Evolutionary conservation across 2,329 filamentous ascomycete genomes (phyloP).

Genomic region (Fusarium duplospermum): DNA sequence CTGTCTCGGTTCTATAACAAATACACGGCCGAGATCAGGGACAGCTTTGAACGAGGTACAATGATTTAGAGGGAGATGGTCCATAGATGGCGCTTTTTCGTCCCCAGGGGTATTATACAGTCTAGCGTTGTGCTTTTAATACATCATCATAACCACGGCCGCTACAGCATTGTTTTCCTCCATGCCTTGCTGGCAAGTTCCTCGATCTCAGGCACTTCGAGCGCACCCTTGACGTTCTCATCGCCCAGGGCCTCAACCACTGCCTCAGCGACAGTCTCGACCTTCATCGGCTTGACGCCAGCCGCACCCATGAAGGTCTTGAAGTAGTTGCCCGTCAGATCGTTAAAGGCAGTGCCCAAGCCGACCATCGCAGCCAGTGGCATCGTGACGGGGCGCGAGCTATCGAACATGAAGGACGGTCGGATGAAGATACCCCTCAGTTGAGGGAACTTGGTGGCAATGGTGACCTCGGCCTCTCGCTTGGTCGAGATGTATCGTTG

Average conservation of each 20-base stretch:
- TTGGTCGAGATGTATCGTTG: slow-evolving; percentile 90
- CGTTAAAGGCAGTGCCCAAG: slow-evolving; percentile 81
- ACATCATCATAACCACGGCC: slow-evolving; percentile 9
- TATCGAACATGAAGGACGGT: slow-evolving; percentile 90
- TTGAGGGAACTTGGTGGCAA: slow-evolving; percentile 76
- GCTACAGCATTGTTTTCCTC: slow-evolving; percentile 89
- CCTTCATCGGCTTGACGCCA: slow-evolving; percentile 87
- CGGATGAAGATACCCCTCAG: slow-evolving; percentile 87
- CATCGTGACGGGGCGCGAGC: slow-evolving; percentile 82
- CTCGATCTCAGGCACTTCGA: slow-evolving; percentile 85
- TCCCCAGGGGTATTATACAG: slow-evolving; percentile 47
- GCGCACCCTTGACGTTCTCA: slow-evolving; percentile 75
- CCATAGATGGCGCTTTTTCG: slow-evolving; percentile 26
- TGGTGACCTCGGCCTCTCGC: slow-evolving; percentile 84
- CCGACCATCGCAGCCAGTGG: slow-evolving; percentile 84
- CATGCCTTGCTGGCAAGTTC: slow-evolving; percentile 83
- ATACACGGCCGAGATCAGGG: slow-evolving; percentile 95
- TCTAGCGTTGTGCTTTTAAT: slow-evolving; percentile 45
- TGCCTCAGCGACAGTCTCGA: slow-evolving; percentile 87
- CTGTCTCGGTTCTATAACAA: slow-evolving; percentile 96
- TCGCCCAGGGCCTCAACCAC: slow-evolving; percentile 89
- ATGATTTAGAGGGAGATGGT: slow-evolving; percentile 74
- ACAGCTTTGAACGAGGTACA: slow-evolving; percentile 97
- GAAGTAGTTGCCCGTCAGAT: slow-evolving; percentile 79
- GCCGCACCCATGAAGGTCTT: slow-evolving; percentile 83